These are phyloP conservation scores for Colletotrichum sp. DNA, from an alignment of 2,329 filamentous ascomycete species.

Conservation along the genomic window DNA sequence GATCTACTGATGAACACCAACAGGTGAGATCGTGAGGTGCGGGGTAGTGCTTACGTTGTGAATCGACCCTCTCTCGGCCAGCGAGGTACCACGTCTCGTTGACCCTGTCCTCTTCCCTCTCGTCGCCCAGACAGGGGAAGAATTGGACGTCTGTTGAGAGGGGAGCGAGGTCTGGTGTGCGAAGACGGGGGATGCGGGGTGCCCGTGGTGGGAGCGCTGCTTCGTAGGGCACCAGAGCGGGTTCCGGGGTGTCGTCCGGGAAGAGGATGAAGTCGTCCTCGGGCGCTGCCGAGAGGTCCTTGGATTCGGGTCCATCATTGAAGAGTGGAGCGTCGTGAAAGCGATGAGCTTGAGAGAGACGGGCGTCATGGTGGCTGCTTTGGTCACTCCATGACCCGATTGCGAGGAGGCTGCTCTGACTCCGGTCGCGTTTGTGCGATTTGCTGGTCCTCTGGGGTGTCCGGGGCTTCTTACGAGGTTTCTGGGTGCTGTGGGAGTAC, in stretches of 20 bases:
- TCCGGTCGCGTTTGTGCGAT: not conserved
- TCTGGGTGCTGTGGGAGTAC: not conserved
- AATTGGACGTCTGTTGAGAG: slow-evolving; percentile 20
- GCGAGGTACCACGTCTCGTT: slow-evolving; percentile 20
- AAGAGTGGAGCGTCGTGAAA: not conserved
- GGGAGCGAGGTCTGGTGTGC: slow-evolving; percentile 18
- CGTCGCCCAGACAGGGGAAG: slow-evolving; percentile 16
- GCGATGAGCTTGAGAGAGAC: not conserved
- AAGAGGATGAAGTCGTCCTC: slow-evolving; percentile 13
- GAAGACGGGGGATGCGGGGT: slow-evolving; percentile 11
- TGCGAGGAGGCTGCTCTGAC: not conserved
- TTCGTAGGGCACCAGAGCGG: not conserved
- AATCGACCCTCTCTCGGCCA: not conserved
- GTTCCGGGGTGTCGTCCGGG: not conserved
- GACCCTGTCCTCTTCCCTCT: slow-evolving; percentile 10
- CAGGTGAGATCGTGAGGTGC: not conserved
- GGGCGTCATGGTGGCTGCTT: not conserved
- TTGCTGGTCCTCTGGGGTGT: not conserved
- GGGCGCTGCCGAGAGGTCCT: not conserved
- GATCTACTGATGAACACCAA: not conserved
- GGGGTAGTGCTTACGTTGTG: slow-evolving; percentile 6
- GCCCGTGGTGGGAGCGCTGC: not conserved
- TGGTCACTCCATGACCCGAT: slow-evolving; percentile 8
- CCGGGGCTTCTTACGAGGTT: not conserved
- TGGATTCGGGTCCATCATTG: not conserved